A percentile compares a stretch with the other conserved stretches of the same genome.
These are phyloP conservation scores for Rhizopogon roseolus DNA, from an alignment of 768 basidiomycete genomes.

Conservation along the genomic window DNA sequence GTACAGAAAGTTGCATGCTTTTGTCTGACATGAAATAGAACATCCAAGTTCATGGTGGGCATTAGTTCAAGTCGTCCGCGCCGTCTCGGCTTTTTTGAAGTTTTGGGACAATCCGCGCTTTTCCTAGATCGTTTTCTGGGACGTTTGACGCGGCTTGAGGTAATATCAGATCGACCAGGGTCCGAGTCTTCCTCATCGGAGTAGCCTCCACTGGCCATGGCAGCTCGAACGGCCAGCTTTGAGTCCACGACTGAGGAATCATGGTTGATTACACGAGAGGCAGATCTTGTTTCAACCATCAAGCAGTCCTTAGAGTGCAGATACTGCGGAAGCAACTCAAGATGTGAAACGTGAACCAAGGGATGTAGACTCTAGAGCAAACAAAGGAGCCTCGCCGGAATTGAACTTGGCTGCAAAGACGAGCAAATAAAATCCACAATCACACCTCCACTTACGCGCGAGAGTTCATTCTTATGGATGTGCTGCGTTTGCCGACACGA, in stretches of 20 bases:
- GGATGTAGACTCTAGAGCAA: no score
- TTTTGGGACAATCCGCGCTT: not conserved
- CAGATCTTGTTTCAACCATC: not conserved
- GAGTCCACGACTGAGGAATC: not conserved
- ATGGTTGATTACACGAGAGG: not conserved
- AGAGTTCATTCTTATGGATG: no score
- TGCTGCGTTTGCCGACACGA: no score
- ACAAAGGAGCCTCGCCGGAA: no score
- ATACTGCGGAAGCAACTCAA: no score
- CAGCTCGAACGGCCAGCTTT: not conserved
- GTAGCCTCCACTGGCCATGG: not conserved
- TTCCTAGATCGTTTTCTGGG: not conserved
- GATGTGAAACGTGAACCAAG: no score
- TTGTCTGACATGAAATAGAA: conserved; percentile 2
- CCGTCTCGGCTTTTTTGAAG: not conserved
- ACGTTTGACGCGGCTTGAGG: not conserved
- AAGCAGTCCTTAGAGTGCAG: not conserved
- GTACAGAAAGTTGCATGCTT: not conserved
- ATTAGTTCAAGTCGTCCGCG: conserved; percentile 14
- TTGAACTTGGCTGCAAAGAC: no score
- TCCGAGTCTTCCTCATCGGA: not conserved
- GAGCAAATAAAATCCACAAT: no score
- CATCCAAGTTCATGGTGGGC: conserved; percentile 22
- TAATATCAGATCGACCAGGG: not conserved
- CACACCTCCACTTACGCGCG: no score